Evolutionary conservation across 176 grass and related monocot genomes (phyloP).

Genomic region (Raddia guianensis): DNA sequence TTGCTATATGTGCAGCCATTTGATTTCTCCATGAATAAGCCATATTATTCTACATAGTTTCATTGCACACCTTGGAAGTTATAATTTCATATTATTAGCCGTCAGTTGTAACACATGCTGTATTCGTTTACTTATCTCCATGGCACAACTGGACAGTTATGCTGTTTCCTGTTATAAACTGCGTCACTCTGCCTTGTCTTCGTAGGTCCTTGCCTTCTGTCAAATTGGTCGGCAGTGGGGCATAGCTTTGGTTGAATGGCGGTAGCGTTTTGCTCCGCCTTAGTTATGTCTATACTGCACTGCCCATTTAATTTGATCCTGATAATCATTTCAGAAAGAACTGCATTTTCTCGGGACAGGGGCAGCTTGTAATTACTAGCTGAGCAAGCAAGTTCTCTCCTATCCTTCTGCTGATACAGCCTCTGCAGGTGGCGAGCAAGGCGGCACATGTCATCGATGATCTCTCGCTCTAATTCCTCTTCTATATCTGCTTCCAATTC

Average conservation of each 20-base stretch:
- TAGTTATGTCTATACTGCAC: conserved; percentile 34
- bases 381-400: conserved; percentile 20
- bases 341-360: not conserved
- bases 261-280: conserved; percentile 9
- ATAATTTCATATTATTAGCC: not conserved
- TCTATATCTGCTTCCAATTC: conserved; percentile 37
- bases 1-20: not conserved
- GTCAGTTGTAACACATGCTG: not conserved
- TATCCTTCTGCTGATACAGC: conserved; percentile 42
- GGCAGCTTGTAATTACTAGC: conserved; percentile 5
- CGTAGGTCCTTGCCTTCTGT: conserved; percentile 3
- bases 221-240: not conserved
- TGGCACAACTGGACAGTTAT: conserved; percentile 26
- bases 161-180: conserved; percentile 5
- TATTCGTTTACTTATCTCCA: conserved; percentile 36
- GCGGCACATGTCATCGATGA: not conserved
- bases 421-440: conserved; percentile 29
- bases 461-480: conserved; percentile 32
- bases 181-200: not conserved
- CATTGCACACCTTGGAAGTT: not conserved
- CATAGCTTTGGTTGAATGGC: conserved; percentile 6
- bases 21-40: not conserved
- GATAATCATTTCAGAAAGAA: conserved; percentile 42
- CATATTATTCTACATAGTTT: not conserved
- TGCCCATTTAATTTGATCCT: conserved; percentile 36